Evolutionary conservation across 192 early-diverging fungal genomes (phyloP), one percentile per base, ranked within the genome.

Genomic region (Mortierella hygrophila): DNA sequence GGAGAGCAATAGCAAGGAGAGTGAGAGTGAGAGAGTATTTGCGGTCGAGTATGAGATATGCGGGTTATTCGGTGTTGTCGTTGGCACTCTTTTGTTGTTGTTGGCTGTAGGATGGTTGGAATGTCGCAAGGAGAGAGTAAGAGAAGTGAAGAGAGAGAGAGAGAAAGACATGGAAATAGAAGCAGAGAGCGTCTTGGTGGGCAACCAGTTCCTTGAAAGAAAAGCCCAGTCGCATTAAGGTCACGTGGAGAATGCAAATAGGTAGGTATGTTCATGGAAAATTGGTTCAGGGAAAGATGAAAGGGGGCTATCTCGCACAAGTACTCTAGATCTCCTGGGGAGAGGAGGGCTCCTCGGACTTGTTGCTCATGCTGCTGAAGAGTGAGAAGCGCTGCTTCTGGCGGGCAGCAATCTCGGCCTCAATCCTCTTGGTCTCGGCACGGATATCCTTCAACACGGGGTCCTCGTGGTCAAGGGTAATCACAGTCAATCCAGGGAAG

Each of bases 391-490:
- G 74, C 71, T 85, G 83, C 26, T 68, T 80, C 78, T 73, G 78
- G 42, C 76, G 52, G 6, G 70, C 57, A 29, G 79, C 78, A 1
- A 44, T 32, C 38, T 81, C 49, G 2, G 65, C 71, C n/a, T 81
- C 79, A 16, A 77, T 47, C 78, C 54, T 74, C 84, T 86, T 78
- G 47, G 84, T 86, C 49, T 57, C 79, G 21, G 41, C 68, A 5
- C 84, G 78, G 54, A 86, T 86, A 35, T 81, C 84, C 68, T 86
- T 86, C 38, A 86, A 47, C 0, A 60, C 38, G 4, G 79, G 49
- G 40, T 86, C 79, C 55, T 86, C 84, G 32, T 78, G 84, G 68
- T 86, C 84, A 10, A 77, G 29, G 15, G 65, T 79, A 68, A 78
- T 54, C 0, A 86, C 84, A 3, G 70, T 72, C 70, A 86, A 63